A percentile compares a stretch with the other conserved stretches of the same genome.
Conservation (phyloP, 2,329 filamentous ascomycete species). For the Coniochaeta sp. region DNA sequence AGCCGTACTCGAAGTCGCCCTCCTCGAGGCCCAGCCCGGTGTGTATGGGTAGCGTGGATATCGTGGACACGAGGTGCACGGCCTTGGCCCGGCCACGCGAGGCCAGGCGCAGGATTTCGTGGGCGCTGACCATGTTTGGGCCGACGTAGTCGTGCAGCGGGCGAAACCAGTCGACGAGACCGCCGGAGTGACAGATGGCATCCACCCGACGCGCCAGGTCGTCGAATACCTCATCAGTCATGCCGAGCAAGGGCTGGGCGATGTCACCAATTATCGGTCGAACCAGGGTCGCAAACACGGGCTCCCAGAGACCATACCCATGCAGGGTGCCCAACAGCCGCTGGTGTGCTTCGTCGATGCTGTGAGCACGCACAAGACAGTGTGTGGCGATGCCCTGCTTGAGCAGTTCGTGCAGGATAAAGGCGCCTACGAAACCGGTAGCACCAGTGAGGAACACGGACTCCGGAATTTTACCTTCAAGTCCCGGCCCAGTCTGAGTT, state of each 20-base stretch:
- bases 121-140: conserved; percentile 21
- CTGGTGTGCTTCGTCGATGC: conserved; percentile 8
- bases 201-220: conserved; percentile 17
- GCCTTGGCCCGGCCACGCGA: conserved; percentile 17
- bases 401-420: conserved; percentile 17
- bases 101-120: conserved; percentile 21
- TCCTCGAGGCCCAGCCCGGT: conserved; percentile 16
- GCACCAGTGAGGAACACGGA: conserved; percentile 19
- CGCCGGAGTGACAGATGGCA: conserved; percentile 19
- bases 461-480: too few species aligned
- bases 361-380: conserved; percentile 18
- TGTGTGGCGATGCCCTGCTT: conserved; percentile 13
- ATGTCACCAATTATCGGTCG: conserved; percentile 16
- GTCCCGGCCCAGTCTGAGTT: conserved; percentile 2
- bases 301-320: conserved; percentile 16
- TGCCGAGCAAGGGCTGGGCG: conserved; percentile 16
- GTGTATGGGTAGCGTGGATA: conserved; percentile 20
- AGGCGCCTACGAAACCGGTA: conserved; percentile 21
- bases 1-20: conserved; percentile 19
- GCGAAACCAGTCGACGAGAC: conserved; percentile 22
- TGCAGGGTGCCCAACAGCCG: conserved; percentile 14
- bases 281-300: conserved; percentile 13
- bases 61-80: conserved; percentile 20
- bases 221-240: conserved; percentile 15
- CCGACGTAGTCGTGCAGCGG: conserved; percentile 20